These are phyloP conservation scores for Penicillium riverlandense DNA, from an alignment of 495 filamentous ascomycete species.

Conservation along the genomic window DNA sequence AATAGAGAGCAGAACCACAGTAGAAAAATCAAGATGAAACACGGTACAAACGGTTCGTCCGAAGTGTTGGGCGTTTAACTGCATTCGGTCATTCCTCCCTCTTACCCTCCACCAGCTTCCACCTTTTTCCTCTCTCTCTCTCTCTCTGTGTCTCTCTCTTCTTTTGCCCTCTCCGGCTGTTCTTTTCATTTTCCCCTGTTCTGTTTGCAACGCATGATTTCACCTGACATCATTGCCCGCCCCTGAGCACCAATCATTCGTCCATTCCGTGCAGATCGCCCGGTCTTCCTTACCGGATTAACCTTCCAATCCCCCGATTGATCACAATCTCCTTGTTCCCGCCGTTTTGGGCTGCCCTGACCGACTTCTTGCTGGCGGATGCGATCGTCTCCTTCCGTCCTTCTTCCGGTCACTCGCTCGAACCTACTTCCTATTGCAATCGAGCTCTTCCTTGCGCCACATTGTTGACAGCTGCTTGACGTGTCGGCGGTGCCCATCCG, in stretches of 20 bases:
- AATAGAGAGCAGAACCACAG: not conserved
- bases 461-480: constrained; percentile 17
- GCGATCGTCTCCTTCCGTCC: not conserved
- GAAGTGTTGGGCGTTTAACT: not conserved
- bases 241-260: not conserved
- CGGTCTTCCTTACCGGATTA: constrained; percentile 1
- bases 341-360: constrained; percentile 1
- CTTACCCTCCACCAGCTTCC: constrained; percentile 7
- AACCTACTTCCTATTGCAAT: constrained; percentile 7
- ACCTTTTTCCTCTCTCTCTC: not conserved
- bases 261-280: constrained; percentile 5
- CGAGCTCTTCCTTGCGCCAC: constrained; percentile 9
- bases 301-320: constrained; percentile 2
- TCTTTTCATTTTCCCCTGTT: constrained; percentile 3
- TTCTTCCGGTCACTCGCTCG: too few relatives aligned
- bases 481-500: not conserved
- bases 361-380: too few relatives aligned
- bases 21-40: not conserved
- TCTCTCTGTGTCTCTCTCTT: too few relatives aligned
- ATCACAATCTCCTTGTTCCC: constrained; percentile 8
- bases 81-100: constrained; percentile 18
- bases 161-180: not conserved
- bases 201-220: not conserved
- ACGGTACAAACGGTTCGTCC: not conserved
- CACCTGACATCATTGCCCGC: not conserved